These are phyloP conservation scores for Ilex paraguariensis DNA, from an alignment of 305 asterid species.

Conservation along the genomic window DNA sequence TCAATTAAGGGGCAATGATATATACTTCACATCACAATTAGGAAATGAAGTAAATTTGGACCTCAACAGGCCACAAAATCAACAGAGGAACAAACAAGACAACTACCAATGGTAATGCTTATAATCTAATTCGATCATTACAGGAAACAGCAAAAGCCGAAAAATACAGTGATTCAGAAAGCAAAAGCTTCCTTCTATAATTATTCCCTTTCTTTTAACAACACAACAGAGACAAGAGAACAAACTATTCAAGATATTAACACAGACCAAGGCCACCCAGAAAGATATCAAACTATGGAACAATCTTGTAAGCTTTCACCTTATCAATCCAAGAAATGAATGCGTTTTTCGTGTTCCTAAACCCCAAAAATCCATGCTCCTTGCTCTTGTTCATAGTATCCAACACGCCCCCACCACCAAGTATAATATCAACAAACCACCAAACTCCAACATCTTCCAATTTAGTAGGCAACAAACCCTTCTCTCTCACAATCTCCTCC, in stretches of 20 bases:
- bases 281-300: slow-evolving; percentile 27
- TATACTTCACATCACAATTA: too few species aligned
- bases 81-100: too few species aligned
- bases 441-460: slow-evolving; percentile 47
- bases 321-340: slow-evolving; percentile 54
- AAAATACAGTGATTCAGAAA: slow-evolving; percentile 9
- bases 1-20: too few species aligned
- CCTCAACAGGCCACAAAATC: too few species aligned
- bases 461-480: slow-evolving; percentile 31
- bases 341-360: slow-evolving; percentile 50
- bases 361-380: slow-evolving; percentile 61
- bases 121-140: too few species aligned
- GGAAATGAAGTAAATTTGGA: too few species aligned
- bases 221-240: too few species aligned
- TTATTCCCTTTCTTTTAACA: slow-evolving; percentile 7
- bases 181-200: slow-evolving; percentile 2
- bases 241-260: too few species aligned
- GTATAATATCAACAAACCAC: slow-evolving; percentile 36
- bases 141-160: too few species aligned
- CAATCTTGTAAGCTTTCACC: slow-evolving; percentile 51
- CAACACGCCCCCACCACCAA: slow-evolving; percentile 14
- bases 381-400: slow-evolving; percentile 61
- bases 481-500: slow-evolving; percentile 54
- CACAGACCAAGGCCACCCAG: neutral
- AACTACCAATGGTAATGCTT: too few species aligned